Percentiles rank a stretch among this genome's conserved stretches.
phyloP scores from a whole-genome alignment of 2,329 filamentous ascomycete genomes.

The Penicillium janthinellum region DNA sequence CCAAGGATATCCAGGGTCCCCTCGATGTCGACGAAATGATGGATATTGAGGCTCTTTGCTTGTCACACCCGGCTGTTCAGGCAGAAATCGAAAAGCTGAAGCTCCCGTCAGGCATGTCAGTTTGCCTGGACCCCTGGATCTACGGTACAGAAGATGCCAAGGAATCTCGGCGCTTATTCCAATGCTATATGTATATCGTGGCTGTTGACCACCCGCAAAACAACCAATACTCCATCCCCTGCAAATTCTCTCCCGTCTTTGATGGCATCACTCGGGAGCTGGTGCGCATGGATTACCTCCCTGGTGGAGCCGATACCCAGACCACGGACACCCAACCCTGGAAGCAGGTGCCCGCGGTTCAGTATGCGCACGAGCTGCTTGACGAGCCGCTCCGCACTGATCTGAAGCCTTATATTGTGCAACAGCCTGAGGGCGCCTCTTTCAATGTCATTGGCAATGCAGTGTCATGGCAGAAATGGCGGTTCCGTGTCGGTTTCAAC shows the following conservation, averaged over 20 bases:
- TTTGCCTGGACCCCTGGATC: conserved; percentile 69
- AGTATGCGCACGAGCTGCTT: conserved; percentile 66
- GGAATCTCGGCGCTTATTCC: conserved; percentile 42
- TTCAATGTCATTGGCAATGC: conserved; percentile 60
- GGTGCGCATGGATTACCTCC: conserved; percentile 69
- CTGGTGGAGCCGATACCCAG: conserved; percentile 65
- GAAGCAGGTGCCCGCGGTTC: conserved; percentile 54
- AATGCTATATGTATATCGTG: conserved; percentile 46
- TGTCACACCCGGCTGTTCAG: conserved; percentile 58
- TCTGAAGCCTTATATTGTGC: conserved; percentile 64
- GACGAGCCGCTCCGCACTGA: conserved; percentile 65
- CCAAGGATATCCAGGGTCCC: conserved; percentile 54
- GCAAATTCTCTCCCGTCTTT: conserved; percentile 49
- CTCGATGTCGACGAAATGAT: conserved; percentile 62
- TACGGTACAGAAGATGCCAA: conserved; percentile 56
- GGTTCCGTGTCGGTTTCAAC: conserved; percentile 64
- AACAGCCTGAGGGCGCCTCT: conserved; percentile 66
- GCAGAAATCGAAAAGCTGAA: conserved; percentile 62
- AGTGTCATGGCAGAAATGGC: conserved; percentile 69
- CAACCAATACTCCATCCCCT: conserved; percentile 41
- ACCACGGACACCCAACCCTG: conserved; percentile 60
- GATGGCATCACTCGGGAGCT: conserved; percentile 64
- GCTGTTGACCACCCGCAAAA: conserved; percentile 39
- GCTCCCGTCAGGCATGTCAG: conserved; percentile 58
- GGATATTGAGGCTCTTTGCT: conserved; percentile 59